Evolutionary conservation across 345 rosid species (phyloP).

Genomic region (Pseudoturritis turrita): DNA sequence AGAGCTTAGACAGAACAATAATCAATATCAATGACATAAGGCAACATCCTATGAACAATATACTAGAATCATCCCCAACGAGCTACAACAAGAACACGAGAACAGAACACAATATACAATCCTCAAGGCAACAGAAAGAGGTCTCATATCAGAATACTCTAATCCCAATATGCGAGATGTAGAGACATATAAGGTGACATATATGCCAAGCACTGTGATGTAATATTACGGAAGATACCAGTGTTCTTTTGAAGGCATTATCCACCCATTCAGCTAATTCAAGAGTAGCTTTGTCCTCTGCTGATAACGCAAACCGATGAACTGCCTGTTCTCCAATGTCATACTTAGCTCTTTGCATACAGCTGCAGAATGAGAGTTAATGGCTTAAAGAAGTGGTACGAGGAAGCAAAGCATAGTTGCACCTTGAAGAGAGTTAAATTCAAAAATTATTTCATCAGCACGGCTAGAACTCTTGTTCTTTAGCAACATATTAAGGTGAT

Average conservation of each 20-base stretch:
- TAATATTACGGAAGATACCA: slow-evolving; percentile 47
- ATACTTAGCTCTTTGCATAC: slow-evolving; percentile 93
- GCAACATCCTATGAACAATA: background rate
- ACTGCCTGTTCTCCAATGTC: slow-evolving; percentile 96
- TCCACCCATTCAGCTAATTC: slow-evolving; percentile 98
- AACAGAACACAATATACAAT: background rate
- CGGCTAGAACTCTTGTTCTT: background rate
- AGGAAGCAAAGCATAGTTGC: slow-evolving; percentile 2
- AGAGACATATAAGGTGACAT: background rate
- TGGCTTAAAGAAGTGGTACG: background rate
- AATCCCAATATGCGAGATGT: background rate
- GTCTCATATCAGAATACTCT: background rate
- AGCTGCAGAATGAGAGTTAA: slow-evolving; percentile 48
- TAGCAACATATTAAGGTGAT: background rate
- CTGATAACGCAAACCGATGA: slow-evolving; percentile 86
- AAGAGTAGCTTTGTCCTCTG: slow-evolving; percentile 94
- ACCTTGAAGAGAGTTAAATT: background rate
- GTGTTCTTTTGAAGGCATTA: slow-evolving; percentile 61
- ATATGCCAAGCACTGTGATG: slow-evolving; percentile 6
- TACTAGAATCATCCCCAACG: background rate
- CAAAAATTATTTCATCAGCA: background rate
- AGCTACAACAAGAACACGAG: background rate
- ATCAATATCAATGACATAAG: background rate
- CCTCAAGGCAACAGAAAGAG: slow-evolving; percentile 1
- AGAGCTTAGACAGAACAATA: background rate